Conservation (phyloP, 345 rosid genomes). For the Trapa bicornis region DNA sequence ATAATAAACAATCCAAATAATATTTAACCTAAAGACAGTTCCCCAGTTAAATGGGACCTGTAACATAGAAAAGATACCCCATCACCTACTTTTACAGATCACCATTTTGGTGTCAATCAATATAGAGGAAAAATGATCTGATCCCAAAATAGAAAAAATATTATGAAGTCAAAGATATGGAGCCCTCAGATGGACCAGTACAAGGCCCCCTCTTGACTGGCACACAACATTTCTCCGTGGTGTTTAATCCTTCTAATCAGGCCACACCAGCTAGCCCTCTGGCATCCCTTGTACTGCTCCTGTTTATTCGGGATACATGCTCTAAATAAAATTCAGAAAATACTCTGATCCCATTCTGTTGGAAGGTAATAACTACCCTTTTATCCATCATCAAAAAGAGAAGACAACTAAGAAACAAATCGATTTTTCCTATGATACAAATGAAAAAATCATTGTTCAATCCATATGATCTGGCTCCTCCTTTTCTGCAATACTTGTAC, state of each 20-base stretch:
- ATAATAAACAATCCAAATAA: conserved; percentile 12
- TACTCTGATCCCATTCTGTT: background rate
- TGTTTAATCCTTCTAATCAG: background rate
- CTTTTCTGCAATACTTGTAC: background rate
- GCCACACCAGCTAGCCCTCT: conserved; percentile 3
- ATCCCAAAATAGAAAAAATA: conserved; percentile 8
- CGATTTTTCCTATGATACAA: conserved; percentile 30
- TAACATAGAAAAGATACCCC: conserved; percentile 15
- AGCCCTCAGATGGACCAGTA: background rate
- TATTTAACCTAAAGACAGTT: conserved; percentile 20
- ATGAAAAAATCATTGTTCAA: conserved; percentile 22
- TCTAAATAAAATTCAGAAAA: conserved; percentile 8
- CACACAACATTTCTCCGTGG: conserved; percentile 9
- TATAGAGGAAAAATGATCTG: conserved; percentile 8
- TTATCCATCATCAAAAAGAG: conserved; percentile 6
- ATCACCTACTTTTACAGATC: conserved; percentile 33
- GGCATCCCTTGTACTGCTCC: background rate
- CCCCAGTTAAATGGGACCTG: conserved; percentile 35
- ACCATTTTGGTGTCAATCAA: conserved; percentile 18
- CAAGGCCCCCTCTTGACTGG: conserved; percentile 21
- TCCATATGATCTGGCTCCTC: background rate
- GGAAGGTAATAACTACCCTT: conserved; percentile 22
- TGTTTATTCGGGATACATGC: conserved; percentile 21
- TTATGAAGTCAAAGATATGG: conserved; percentile 5
- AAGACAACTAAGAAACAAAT: conserved; percentile 13